Conservation (phyloP, 2,329 filamentous ascomycete genomes). For the Arthrobotrys conoides region DNA sequence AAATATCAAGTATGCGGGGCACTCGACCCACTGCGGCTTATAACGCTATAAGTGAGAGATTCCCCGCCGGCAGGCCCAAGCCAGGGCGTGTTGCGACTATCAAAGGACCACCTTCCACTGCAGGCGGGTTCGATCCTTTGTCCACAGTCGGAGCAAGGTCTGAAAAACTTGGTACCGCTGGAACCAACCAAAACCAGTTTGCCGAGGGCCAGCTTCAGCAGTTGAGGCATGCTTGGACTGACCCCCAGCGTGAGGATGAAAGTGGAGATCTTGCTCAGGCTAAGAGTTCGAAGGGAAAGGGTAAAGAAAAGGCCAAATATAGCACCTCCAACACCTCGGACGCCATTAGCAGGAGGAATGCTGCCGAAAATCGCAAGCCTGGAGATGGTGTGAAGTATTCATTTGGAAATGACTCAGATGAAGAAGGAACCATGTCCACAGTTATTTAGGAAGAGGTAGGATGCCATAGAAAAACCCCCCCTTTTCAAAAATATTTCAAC, state of each 20-base stretch:
- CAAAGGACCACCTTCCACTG: neutral
- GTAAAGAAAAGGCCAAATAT: neutral
- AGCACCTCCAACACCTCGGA: neutral
- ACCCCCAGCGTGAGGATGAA: neutral
- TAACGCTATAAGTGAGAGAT: neutral
- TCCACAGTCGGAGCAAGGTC: constrained; percentile 1
- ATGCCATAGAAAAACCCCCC: neutral
- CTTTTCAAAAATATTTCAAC: neutral
- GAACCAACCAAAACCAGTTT: neutral
- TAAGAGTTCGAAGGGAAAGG: neutral
- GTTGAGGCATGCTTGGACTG: constrained; percentile 5
- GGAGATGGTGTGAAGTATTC: neutral
- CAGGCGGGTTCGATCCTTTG: neutral
- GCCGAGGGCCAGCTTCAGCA: constrained; percentile 9
- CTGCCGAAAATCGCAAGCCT: constrained; percentile 1
- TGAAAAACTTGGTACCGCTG: neutral
- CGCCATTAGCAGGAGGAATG: neutral
- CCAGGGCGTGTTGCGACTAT: neutral
- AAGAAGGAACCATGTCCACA: constrained; percentile 2
- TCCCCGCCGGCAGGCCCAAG: neutral
- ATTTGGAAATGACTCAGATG: neutral
- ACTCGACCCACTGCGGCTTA: neutral
- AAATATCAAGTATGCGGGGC: constrained; percentile 1
- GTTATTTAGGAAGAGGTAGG: neutral
- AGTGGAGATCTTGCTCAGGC: neutral